Evolutionary conservation across 1,284 basidiomycete species (phyloP).

Genomic region (Lignosus rhinocerotis): DNA sequence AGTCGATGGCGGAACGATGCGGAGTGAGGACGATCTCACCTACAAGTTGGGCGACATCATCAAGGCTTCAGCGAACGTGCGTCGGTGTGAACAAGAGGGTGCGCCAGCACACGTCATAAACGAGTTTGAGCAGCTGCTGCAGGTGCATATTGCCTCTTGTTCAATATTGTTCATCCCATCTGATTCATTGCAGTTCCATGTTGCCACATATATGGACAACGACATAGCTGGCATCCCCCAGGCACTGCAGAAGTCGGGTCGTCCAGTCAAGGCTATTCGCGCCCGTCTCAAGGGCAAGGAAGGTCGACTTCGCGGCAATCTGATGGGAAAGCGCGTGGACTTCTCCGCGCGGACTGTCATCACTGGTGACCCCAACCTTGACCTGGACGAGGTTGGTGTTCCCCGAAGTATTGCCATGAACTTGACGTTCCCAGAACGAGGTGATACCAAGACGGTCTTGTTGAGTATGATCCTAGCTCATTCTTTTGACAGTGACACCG

Average conservation of each 20-base stretch:
- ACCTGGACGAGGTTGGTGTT: slow-evolving; percentile 97
- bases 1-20: slow-evolving; percentile 93
- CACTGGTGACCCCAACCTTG: slow-evolving; percentile 97
- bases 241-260: slow-evolving; percentile 95
- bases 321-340: slow-evolving; percentile 99
- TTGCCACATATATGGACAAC: slow-evolving; percentile 99
- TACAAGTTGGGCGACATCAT: slow-evolving; percentile 99
- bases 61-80: slow-evolving; percentile 91
- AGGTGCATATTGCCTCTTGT: slow-evolving; percentile 48
- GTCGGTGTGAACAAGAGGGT: slow-evolving; percentile 94
- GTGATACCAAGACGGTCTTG: slow-evolving; percentile 42
- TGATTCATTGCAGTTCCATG: slow-evolving; percentile 73
- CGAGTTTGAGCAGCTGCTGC: slow-evolving; percentile 95
- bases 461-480: slow-evolving; percentile 6
- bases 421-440: slow-evolving; percentile 95
- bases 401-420: slow-evolving; percentile 98
- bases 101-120: slow-evolving; percentile 95
- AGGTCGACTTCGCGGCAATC: slow-evolving; percentile 94
- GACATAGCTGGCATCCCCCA: slow-evolving; percentile 99
- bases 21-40: slow-evolving; percentile 97
- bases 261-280: slow-evolving; percentile 98
- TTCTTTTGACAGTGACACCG: slow-evolving; percentile 74
- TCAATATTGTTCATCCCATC: neutral
- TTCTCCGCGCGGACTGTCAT: slow-evolving; percentile 99
- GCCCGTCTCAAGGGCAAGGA: slow-evolving; percentile 99